phyloP scores from a whole-genome alignment of 169 alveolate species.

The Eimeria sp. region DNA sequence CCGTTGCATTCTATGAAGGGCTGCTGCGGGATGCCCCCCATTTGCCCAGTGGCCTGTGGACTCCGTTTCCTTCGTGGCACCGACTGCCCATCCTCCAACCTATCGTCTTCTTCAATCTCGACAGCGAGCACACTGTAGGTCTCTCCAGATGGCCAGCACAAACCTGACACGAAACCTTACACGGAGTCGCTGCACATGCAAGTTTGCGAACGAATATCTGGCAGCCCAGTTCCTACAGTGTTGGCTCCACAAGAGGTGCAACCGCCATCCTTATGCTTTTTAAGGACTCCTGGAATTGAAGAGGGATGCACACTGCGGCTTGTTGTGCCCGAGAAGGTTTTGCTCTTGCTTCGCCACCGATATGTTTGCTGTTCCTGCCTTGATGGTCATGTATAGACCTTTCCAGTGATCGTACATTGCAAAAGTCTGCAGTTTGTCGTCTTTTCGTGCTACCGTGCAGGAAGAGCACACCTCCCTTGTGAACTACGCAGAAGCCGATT shows the following conservation, averaged over 20 bases:
- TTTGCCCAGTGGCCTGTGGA: conserved; percentile 83
- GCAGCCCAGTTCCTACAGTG: not conserved
- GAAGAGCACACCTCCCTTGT: conserved; percentile 77
- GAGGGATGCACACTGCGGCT: not conserved
- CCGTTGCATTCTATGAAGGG: conserved; percentile 89
- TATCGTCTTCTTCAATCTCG: conserved; percentile 92
- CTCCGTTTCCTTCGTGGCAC: conserved; percentile 90
- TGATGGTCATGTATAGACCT: not conserved
- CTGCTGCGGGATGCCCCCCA: conserved; percentile 82
- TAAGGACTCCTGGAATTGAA: not conserved
- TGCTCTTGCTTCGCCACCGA: not conserved
- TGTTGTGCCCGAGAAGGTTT: not conserved
- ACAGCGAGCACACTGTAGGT: conserved; percentile 89
- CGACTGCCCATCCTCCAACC: conserved; percentile 93
- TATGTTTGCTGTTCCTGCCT: not conserved
- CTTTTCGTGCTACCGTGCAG: conserved; percentile 22
- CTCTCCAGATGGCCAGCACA: too few relatives aligned
- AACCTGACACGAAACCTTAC: not conserved
- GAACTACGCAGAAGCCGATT: conserved; percentile 82
- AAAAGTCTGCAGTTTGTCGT: not conserved
- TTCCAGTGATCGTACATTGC: not conserved
- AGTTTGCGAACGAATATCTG: not conserved
- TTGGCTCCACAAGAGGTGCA: not conserved
- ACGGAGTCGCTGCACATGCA: not conserved
- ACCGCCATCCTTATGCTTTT: not conserved